These are phyloP conservation scores for Eutypa lata DNA, from an alignment of 2,329 filamentous ascomycete species.

Conservation along the genomic window DNA sequence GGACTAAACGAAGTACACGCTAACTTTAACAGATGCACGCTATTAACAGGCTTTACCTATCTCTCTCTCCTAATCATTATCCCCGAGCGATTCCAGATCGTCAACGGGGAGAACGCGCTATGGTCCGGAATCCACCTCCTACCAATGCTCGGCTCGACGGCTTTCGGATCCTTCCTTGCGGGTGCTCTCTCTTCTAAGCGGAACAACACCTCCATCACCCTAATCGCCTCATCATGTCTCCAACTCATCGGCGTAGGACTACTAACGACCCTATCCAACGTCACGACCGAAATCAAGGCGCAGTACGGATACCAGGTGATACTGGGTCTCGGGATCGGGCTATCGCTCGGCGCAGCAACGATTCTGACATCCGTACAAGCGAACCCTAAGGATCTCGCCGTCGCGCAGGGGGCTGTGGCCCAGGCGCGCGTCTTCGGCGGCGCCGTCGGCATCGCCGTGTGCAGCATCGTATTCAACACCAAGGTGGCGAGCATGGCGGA, in stretches of 20 bases:
- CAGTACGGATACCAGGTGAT: slow-evolving; percentile 55
- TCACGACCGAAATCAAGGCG: slow-evolving; percentile 31
- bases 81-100: slow-evolving; percentile 59
- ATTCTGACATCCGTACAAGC: slow-evolving; percentile 56
- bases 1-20: slow-evolving; percentile 1
- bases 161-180: slow-evolving; percentile 53
- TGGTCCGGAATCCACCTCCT: slow-evolving; percentile 56
- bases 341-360: slow-evolving; percentile 54
- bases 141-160: slow-evolving; percentile 55
- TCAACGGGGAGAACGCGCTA: slow-evolving; percentile 50
- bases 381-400: slow-evolving; percentile 47
- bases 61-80: slow-evolving; percentile 57
- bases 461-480: slow-evolving; percentile 56
- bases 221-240: slow-evolving; percentile 46
- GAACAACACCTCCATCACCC: slow-evolving; percentile 51
- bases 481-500: slow-evolving; percentile 36
- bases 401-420: slow-evolving; percentile 57
- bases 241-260: slow-evolving; percentile 52
- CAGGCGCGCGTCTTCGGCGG: slow-evolving; percentile 60
- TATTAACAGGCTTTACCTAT: slow-evolving; percentile 56
- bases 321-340: slow-evolving; percentile 57
- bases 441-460: slow-evolving; percentile 54
- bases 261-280: slow-evolving; percentile 40
- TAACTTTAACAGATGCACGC: slow-evolving; percentile 42
- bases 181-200: slow-evolving; percentile 50